Evolutionary conservation across 2,329 filamentous ascomycete genomes (phyloP), one percentile per base, ranked within the genome.

Genomic region (Cladosporium austrohemisphaericum): DNA sequence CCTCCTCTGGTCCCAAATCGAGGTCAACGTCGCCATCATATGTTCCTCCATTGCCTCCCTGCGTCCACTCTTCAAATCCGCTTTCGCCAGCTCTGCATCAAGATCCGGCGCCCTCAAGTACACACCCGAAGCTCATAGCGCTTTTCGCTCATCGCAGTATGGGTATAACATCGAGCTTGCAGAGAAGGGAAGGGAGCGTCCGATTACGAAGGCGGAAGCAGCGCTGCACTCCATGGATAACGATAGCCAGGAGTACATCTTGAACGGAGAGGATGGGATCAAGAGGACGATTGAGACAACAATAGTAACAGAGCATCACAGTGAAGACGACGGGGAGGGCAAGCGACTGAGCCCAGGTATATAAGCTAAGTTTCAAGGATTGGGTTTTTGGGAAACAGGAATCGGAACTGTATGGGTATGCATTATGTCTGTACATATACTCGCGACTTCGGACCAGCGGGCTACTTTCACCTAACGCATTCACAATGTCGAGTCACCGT

Each of bases 1-100:
- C 23, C 55, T 60, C 16, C 49, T 47, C 11, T 47, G 44, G 44
- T 32, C 26, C 16, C 44, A 47, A 29, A 38, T 47, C 35, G 44
- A 47, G 22, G 13, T 47, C 18, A 44, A 44, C 41, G 41, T 44
- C 26, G 41, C 41, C 18, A 44, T 44, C 4, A 33, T 33, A 13
- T 31, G 26, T 19, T 20, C 41, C 16, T 44, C 41, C 5, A 33
- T 44, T 19, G 26, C 41, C 20, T 31, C 41, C 6, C 41, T 44
- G 4, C 41, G 41, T 16, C 41, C 41, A n/a, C 14, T 47, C 4
- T 47, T 47, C 44, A 32, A 44, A 26, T 47, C 44, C 4, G 35
- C 16, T 10, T 36, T 38, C 16, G 14, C 14, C 22, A 18, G 32
- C 33, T 35, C 41, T 10, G 28, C 13, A 13, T 29, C 40, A 3